Evolutionary conservation across 257 asterid species (phyloP), one percentile per base, ranked within the genome.

Genomic region (Nemophila menziesii): DNA sequence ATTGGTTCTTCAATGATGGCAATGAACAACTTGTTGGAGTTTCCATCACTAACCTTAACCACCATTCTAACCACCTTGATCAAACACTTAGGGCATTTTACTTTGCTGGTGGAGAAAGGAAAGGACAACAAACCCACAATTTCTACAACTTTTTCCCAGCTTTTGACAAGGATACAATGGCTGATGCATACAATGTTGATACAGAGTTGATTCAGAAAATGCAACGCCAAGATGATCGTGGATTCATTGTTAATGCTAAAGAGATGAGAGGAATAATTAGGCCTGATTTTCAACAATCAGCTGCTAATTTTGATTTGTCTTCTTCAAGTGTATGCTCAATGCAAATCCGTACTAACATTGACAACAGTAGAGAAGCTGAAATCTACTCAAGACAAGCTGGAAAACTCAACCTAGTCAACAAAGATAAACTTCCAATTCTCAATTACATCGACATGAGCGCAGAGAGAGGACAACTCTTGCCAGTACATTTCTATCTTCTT

Each of bases 381-480:
- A 20, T 72, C 7, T 77, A 63, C 65, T 67, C 92, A 0, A 60
- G 80, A 24, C 61, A 75, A 17, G 92, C 92, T 1, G 95, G 95
- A n/a, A 76, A 54, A 18, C 24, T 79, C 5, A 58, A 63, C 63
- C 14, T 68, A 2, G 82, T 71, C 23, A 80, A 80, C 63, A 22
- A 44, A 41, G 45, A 67, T 14, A 84, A 80, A 64, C 73, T 84
- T 19, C 79, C 95, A 19, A 51, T 80, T 39, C 86, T 84, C 29
- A 34, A 16, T 22, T 43, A 15, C 89, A 22, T 83, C 61, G 94
- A 79, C 57, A 21, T 83, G 79, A 84, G 93, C 46, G 73, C 89
- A 1, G 82, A 78, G 47, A 74, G 58, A 55, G 86, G 84, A 48
- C 36, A 17, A 8, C 79, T 84, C 7, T 58, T 8, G 67, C 75